Evolutionary conservation across 139 green algal genomes (phyloP), one percentile per base, ranked within the genome.

Genomic region (Tetradesmus lagerheimii): DNA sequence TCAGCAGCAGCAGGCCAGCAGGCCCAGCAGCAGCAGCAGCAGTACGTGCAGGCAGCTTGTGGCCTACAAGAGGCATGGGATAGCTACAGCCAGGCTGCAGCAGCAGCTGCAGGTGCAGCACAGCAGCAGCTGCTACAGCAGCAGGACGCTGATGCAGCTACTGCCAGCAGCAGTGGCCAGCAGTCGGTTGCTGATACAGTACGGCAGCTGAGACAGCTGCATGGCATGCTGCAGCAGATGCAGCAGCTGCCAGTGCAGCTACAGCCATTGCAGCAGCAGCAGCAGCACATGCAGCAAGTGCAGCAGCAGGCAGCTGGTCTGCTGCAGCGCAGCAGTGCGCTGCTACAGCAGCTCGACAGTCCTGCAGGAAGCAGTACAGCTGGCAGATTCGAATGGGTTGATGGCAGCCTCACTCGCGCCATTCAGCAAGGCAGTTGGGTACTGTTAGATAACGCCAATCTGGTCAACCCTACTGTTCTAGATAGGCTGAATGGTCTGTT

Each of bases 351-450:
- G 43, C 80, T 86, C 27, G 93, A 87, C 78, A 35, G 88, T 80
- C 29, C 80, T 92, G 43, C 88, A 94, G 87, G 87, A n/a, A 57
- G 39, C 27, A 80, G 41, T 25, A 93, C 89, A 16, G 94, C 89
- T 20, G 98, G 98, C 35, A 95, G 96, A 16, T 99, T 99, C 94
- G 97, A 99, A 92, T 99, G 98, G 98, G 96, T 99, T 34, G 98
- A 99, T 87, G 98, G 98, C 27, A 93, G 91, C 18, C 92, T 99
- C 53, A 96, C 97, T 0, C 92, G 92, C 3, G 97, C 98, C 5
- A 94, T 99, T 18, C 92, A 97, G 89, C 77, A 91, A 16, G 98
- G 98, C 37, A 93, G 95, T 29, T 99, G 98, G 98, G 95, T 99
- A 57, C 93, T 99, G 78, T 95, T 99, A 74, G 97, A 99, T 83